Conservation (phyloP, 2,329 filamentous ascomycete genomes). For the Hymenoscyphus infarciens region DNA sequence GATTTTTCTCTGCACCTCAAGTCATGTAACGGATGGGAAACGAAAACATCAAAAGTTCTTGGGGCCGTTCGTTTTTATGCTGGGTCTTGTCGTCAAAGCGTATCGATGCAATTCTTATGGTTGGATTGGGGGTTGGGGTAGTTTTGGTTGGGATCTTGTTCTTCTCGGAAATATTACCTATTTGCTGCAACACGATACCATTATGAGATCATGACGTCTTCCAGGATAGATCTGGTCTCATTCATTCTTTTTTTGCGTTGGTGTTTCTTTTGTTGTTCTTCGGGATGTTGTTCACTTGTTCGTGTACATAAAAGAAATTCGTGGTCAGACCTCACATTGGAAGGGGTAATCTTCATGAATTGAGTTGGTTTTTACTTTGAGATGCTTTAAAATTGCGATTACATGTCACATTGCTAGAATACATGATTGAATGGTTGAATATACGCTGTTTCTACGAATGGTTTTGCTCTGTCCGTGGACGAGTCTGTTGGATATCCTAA, state of each 20-base stretch:
- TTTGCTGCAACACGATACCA: conserved; percentile 21
- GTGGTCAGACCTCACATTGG: not conserved
- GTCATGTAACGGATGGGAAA: not conserved
- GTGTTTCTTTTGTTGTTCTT: not conserved
- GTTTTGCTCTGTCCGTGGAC: conserved; percentile 25
- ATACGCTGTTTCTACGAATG: not conserved
- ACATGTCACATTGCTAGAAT: not conserved
- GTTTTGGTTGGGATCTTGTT: not conserved
- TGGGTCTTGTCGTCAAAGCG: not conserved
- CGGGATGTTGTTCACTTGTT: not conserved
- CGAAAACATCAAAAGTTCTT: not conserved
- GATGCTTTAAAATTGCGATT: not conserved
- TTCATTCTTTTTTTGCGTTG: conserved; percentile 10
- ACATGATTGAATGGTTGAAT: not conserved
- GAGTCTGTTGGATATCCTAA: conserved; percentile 13
- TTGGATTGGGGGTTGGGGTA: not conserved
- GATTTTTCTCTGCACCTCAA: not conserved
- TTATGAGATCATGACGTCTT: conserved; percentile 24
- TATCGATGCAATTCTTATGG: not conserved
- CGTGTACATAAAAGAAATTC: conserved; percentile 10
- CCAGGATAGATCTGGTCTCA: conserved; percentile 22
- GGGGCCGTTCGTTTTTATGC: not conserved
- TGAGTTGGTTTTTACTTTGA: not conserved
- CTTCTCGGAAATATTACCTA: conserved; percentile 7
- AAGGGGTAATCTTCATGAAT: not conserved